Conservation (phyloP, 2,329 filamentous ascomycete species). For the Apiospora sp. region DNA sequence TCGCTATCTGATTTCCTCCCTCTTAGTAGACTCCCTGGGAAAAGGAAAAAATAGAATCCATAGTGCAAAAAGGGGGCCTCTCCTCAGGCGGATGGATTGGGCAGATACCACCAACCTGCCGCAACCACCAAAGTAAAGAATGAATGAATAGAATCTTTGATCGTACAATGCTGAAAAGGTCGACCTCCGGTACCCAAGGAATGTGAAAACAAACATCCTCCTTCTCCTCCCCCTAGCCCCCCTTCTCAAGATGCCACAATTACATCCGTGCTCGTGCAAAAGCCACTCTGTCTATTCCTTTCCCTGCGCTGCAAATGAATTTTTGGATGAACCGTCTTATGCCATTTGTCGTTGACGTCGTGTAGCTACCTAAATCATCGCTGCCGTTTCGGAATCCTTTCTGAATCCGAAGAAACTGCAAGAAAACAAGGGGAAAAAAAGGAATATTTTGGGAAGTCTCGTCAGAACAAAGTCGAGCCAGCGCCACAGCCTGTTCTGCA, state of each 20-base stretch:
- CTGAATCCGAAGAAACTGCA: constrained; percentile 34
- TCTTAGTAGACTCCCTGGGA: constrained; percentile 20
- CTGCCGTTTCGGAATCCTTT: constrained; percentile 32
- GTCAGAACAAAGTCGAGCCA: constrained; percentile 38
- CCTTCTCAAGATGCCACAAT: constrained; percentile 34
- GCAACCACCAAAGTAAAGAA: neutral
- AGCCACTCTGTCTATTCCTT: constrained; percentile 42
- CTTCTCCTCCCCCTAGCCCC: constrained; percentile 32
- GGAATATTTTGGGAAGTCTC: constrained; percentile 34
- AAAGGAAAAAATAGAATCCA: neutral
- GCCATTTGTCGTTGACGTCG: constrained; percentile 42
- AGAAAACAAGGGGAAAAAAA: constrained; percentile 29
- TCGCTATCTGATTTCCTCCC: constrained; percentile 4
- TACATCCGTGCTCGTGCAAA: constrained; percentile 39
- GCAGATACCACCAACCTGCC: neutral
- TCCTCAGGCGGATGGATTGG: neutral
- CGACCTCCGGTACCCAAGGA: constrained; percentile 13
- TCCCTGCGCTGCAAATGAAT: constrained; percentile 37
- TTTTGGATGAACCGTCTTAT: constrained; percentile 43
- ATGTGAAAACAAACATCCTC: constrained; percentile 23
- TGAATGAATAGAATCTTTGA: constrained; percentile 25
- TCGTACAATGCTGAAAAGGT: constrained; percentile 33
- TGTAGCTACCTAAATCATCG: constrained; percentile 32
- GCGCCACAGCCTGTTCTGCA: constrained; percentile 33
- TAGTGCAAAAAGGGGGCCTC: neutral